Conservation (phyloP, 352 stramenopile species). For the Phytophthora fragariae region DNA sequence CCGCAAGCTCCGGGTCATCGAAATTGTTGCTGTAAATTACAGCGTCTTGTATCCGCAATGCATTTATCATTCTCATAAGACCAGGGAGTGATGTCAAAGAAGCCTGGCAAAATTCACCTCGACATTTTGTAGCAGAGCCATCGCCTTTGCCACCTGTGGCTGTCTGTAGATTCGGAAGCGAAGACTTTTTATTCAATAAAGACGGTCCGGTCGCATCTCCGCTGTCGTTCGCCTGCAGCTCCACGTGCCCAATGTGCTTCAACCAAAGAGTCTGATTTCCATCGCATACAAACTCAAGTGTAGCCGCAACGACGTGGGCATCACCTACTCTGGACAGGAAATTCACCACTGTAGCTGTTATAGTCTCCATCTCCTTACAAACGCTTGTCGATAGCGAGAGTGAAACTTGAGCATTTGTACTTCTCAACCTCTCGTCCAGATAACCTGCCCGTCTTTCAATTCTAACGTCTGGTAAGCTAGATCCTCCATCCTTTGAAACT, state of each 20-base stretch:
- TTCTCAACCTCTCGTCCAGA: constrained; percentile 5
- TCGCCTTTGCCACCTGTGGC: constrained; percentile 5
- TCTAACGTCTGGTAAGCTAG: constrained; percentile 25
- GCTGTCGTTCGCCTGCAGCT: constrained; percentile 5
- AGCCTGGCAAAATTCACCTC: constrained; percentile 71
- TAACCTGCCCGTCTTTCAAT: constrained; percentile 30
- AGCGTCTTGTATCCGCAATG: constrained; percentile 7
- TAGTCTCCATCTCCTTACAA: constrained; percentile 41
- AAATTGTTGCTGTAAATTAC: constrained; percentile 12
- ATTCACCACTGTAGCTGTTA: constrained; percentile 31
- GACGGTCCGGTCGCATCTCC: background rate
- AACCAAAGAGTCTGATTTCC: constrained; percentile 48
- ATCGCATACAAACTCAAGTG: constrained; percentile 52
- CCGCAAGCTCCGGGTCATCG: constrained; percentile 5
- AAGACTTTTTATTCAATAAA: constrained; percentile 36
- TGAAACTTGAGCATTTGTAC: background rate
- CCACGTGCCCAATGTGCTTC: constrained; percentile 39
- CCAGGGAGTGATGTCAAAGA: constrained; percentile 45
- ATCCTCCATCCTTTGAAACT: constrained; percentile 10
- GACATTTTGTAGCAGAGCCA: constrained; percentile 47
- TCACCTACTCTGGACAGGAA: constrained; percentile 30
- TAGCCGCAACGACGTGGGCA: constrained; percentile 24
- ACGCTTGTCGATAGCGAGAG: constrained; percentile 17
- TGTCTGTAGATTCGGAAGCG: constrained; percentile 54
- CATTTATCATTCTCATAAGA: constrained; percentile 29